phyloP scores from a whole-genome alignment of 805 yeast species.

The Schwanniomyces polymorphus region DNA sequence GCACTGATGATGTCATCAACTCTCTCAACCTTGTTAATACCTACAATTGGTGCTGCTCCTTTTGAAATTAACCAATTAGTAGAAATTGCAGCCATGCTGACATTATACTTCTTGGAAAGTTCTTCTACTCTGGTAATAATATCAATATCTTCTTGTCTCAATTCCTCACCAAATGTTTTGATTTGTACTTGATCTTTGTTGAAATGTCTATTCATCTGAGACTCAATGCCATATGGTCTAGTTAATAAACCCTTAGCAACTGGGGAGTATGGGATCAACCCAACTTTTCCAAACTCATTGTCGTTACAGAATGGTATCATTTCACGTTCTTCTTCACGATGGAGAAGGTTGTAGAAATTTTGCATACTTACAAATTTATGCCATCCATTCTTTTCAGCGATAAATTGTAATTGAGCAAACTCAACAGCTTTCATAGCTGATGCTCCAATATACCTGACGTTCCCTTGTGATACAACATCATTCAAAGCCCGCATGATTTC shows the following conservation, averaged over 20 bases:
- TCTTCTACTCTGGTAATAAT: slow-evolving; percentile 11
- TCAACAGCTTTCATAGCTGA: slow-evolving; percentile 58
- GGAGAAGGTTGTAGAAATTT: slow-evolving; percentile 53
- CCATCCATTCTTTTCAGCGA: slow-evolving; percentile 60
- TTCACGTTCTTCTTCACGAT: slow-evolving; percentile 67
- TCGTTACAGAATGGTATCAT: slow-evolving; percentile 51
- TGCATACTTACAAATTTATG: slow-evolving; percentile 61
- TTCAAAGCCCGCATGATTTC: slow-evolving; percentile 60
- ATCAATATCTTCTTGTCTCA: slow-evolving; percentile 3
- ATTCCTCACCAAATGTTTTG: slow-evolving; percentile 10
- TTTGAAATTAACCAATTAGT: slow-evolving; percentile 10
- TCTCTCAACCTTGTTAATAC: too few relatives aligned
- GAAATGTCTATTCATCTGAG: slow-evolving; percentile 7
- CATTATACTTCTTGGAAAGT: slow-evolving; percentile 7
- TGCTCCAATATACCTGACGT: slow-evolving; percentile 58
- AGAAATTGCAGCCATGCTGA: slow-evolving; percentile 11
- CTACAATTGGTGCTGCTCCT: too few relatives aligned
- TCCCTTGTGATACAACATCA: slow-evolving; percentile 47
- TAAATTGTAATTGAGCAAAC: slow-evolving; percentile 52
- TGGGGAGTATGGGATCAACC: slow-evolving; percentile 64
- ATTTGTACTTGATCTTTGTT: slow-evolving; percentile 10
- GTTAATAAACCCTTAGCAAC: slow-evolving; percentile 55
- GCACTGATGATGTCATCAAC: too few relatives aligned
- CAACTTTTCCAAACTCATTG: too few relatives aligned
- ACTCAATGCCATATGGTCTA: slow-evolving; percentile 36